Conservation (phyloP, 208 protist genomes). For the Leishmania martiniquensis region DNA sequence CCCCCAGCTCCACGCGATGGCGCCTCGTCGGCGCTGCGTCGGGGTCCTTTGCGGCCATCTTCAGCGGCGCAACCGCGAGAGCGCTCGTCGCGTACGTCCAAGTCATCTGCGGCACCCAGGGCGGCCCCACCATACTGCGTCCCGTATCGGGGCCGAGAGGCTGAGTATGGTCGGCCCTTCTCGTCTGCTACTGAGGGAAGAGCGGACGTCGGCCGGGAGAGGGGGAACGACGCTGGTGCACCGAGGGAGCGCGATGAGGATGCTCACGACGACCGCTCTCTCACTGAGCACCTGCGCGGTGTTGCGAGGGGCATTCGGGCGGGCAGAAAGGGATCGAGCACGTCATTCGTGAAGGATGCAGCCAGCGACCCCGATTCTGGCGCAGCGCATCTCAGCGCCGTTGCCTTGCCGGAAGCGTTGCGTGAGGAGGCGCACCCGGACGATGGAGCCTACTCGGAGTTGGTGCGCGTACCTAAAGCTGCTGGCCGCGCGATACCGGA, state of each 20-base stretch:
- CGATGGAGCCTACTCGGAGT: constrained; percentile 1
- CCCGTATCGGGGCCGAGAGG: not conserved
- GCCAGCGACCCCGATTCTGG: not conserved
- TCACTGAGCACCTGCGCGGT: not conserved
- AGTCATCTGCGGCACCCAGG: not conserved
- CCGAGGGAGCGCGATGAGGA: not conserved
- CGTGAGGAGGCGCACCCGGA: not conserved
- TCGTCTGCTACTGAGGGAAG: not conserved
- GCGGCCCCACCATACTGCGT: not conserved
- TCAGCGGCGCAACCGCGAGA: not conserved
- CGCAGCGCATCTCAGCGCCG: not conserved
- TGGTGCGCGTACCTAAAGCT: constrained; percentile 3
- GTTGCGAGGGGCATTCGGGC: no score
- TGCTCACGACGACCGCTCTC: not conserved
- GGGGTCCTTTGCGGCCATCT: not conserved
- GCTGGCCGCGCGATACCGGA: no score
- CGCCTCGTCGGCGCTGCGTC: not conserved
- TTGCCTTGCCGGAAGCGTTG: not conserved
- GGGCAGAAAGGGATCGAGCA: not conserved
- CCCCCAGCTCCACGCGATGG: not conserved
- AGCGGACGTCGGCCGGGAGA: no score
- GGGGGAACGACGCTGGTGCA: not conserved
- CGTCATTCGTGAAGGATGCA: not conserved
- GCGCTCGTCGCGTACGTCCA: not conserved
- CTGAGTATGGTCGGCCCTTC: not conserved